Base-by-base conservation (phyloP, 1,139 yeast species). In the Candida tunisiensis region DNA sequence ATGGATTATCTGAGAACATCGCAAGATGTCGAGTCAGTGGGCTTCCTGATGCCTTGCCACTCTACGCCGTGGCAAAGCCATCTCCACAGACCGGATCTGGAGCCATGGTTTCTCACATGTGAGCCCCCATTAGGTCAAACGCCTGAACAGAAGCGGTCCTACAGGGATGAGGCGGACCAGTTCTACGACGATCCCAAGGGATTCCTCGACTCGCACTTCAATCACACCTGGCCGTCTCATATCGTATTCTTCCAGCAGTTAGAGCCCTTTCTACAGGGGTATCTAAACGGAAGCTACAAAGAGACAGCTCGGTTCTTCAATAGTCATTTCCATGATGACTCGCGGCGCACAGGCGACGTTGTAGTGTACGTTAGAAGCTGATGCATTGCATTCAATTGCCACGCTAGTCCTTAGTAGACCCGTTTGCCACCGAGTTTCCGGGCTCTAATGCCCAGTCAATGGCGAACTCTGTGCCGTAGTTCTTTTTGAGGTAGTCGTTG, bases 31-130 rank as follows among this genome's bases (percentile, higher is more conserved):
- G 37, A 49, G 1, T 62, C 77, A 3, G 55, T 83, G 23, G 93
- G 93, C 1, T 75, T 88, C 38, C 49, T 91, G 12, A 80, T 85
- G 45, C 98, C 99, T 0, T 91, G 98, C 42, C 98, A 91, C 48
- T 85, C 96, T 0, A 85, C 96, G 0, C 98, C 98, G 3, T 80
- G 93, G 75, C 94, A 82, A 44, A 69, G 92, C 20, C 72, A 77
- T 42, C 51, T 91, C 24, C 94, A 83, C 42, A 53, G 77, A 15
- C 49, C 55, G 6, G 62, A 61, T 11, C 48, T 68, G 3, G 50
- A 53, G 6, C 51, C 69, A 3, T 79, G 94, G 93, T 74, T 75
- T 33, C 56, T 91, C 22, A 71, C 93, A 0, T 91, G 99, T 47
- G 92, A 82, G 35, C 99, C 98, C 1, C 98, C 98, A 1, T 50